Evolutionary conservation across 2,329 filamentous ascomycete genomes (phyloP), one percentile per base, ranked within the genome.

Genomic region (Cordyceps farinosa): DNA sequence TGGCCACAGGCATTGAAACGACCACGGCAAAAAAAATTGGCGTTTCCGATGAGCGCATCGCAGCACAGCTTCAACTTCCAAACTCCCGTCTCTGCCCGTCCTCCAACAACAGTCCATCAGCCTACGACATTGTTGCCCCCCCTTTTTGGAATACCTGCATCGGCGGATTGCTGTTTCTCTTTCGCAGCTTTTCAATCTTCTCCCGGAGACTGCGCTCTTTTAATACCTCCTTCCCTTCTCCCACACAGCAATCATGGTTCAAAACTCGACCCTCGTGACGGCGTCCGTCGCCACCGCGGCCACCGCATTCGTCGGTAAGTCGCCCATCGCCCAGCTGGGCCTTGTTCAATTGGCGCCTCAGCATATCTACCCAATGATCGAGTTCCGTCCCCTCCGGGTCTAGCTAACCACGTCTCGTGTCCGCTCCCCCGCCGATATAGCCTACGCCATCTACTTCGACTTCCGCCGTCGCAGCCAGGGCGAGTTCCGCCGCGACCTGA

Each of bases 391-490:
- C 13, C 3, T 10, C 11, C 50, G 47, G n/a, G 51, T 50, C 15
- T 27, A 42, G 44, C 52, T 54, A 61, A 62, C 65, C 44, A 5
- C 30, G 30, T 47, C 29, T 65, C 63, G 38, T 44, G 42, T 29
- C 22, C 32, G 60, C 62, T 34, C 47, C 22, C 36, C 30, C 52
- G 32, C 54, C 40, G 22, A 40, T 44, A 8, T 29, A 88, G 86
- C 84, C 69, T 90, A 90, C 71, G 86, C 83, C 67, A 74, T 85
- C 69, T 90, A 88, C 78, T 90, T 90, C 75, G 87, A 90, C 76
- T 84, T 87, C 72, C 82, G 84, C 73, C 83, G 87, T 69, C 85
- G 87, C 67, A 82, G 80, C 72, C 80, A 87, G 70, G 78, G 86
- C 71, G 83, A 87, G 69, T 90, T 90, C 79, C 83, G 87, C 70